These are phyloP conservation scores for Beauveria varroae DNA, from an alignment of 2,329 filamentous ascomycete genomes.

Conservation along the genomic window DNA sequence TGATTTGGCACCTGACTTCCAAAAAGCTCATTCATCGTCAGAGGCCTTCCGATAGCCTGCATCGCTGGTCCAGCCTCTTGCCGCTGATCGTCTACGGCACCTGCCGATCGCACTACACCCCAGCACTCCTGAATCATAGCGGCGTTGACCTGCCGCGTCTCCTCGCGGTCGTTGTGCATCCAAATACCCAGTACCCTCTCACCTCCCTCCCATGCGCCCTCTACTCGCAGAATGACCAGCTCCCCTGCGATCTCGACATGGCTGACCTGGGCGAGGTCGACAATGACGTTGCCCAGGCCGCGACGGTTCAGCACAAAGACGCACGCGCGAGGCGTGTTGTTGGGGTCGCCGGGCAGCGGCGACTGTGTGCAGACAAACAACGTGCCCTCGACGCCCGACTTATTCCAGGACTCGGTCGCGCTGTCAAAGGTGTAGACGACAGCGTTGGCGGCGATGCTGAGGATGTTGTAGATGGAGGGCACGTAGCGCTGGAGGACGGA, in stretches of 20 bases:
- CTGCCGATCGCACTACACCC: conserved; percentile 27
- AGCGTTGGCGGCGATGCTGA: conserved; percentile 76
- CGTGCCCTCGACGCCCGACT: conserved; percentile 76
- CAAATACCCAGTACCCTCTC: conserved; percentile 44
- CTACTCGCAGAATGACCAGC: conserved; percentile 42
- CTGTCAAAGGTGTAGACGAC: conserved; percentile 76
- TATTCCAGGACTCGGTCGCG: conserved; percentile 66
- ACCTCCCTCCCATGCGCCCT: conserved; percentile 25
- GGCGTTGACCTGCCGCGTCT: conserved; percentile 34
- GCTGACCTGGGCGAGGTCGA: conserved; percentile 53
- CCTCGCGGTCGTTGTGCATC: conserved; percentile 44
- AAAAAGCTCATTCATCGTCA: conserved; percentile 41
- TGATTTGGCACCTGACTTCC: conserved; percentile 20
- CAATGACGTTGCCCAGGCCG: conserved; percentile 61
- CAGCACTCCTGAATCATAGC: conserved; percentile 37
- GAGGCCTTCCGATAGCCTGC: conserved; percentile 35
- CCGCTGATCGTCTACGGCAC: conserved; percentile 20
- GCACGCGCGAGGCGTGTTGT: conserved; percentile 37
- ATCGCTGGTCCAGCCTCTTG: conserved; percentile 33
- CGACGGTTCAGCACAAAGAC: conserved; percentile 69
- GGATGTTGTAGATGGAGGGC: conserved; percentile 63
- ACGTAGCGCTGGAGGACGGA: conserved; percentile 76
- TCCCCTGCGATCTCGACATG: conserved; percentile 57
- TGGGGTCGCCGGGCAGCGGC: conserved; percentile 29
- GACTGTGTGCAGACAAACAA: conserved; percentile 74